phyloP scores from a whole-genome alignment of 345 rosid species.

The Citrus sp. region DNA sequence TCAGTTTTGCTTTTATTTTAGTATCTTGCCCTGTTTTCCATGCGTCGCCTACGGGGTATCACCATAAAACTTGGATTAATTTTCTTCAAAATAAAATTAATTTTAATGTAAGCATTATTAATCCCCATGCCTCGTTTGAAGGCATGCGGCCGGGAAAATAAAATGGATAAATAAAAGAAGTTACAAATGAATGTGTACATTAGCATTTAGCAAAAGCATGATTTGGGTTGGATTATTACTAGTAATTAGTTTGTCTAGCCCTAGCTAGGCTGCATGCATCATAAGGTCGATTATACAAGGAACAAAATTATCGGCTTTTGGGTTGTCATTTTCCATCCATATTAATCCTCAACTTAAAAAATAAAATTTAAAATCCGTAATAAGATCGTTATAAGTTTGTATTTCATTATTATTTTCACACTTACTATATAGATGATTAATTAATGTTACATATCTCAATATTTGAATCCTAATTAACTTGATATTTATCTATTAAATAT shows the following conservation, averaged over 20 bases:
- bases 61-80: neutral
- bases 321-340: no score
- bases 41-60: slow-evolving; percentile 3
- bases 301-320: no score
- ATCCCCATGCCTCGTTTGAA: neutral
- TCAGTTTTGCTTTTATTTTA: neutral
- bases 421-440: no score
- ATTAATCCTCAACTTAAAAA: no score
- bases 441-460: no score
- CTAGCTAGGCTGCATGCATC: neutral
- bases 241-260: neutral
- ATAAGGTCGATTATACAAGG: neutral
- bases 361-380: no score
- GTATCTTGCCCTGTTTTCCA: neutral
- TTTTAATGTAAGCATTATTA: neutral
- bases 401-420: no score
- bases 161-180: neutral
- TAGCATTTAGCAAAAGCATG: neutral
- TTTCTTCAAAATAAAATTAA: neutral
- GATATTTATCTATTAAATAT: no score
- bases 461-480: no score
- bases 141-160: neutral
- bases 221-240: neutral
- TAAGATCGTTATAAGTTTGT: no score
- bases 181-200: neutral